These are phyloP conservation scores for Buxus sempervirens DNA, from an alignment of 164 flowering plant species.

Conservation along the genomic window DNA sequence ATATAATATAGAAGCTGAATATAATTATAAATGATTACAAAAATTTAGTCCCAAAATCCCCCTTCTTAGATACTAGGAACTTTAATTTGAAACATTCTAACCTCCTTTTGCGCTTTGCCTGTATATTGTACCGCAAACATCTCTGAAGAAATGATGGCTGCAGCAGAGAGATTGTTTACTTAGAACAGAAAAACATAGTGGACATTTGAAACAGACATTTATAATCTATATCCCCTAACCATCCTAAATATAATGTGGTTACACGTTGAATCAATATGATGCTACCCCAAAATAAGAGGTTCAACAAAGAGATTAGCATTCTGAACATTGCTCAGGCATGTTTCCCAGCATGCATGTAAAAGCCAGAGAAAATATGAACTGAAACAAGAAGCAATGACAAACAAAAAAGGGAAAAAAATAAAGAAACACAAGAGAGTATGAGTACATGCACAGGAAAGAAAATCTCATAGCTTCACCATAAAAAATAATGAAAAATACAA, in stretches of 20 bases:
- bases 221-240: background rate
- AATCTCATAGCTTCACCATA: too few relatives aligned
- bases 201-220: background rate
- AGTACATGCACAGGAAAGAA: too few relatives aligned
- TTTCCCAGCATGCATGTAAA: too few relatives aligned
- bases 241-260: background rate
- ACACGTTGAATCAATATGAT: background rate
- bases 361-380: too few relatives aligned
- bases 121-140: conserved; percentile 76
- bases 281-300: background rate
- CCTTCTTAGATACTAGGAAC: background rate
- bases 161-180: conserved; percentile 19
- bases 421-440: too few relatives aligned
- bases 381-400: too few relatives aligned
- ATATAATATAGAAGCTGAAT: too few relatives aligned
- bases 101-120: conserved; percentile 69
- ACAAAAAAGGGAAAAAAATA: too few relatives aligned
- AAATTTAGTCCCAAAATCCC: background rate
- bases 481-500: too few relatives aligned
- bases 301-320: background rate
- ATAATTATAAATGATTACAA: too few relatives aligned
- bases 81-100: conserved; percentile 14
- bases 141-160: conserved; percentile 88
- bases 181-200: conserved; percentile 13
- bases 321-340: too few relatives aligned